Evolutionary conservation across 2,329 filamentous ascomycete genomes (phyloP), one percentile per base, ranked within the genome.

Genomic region (Claviceps pazoutovae): DNA sequence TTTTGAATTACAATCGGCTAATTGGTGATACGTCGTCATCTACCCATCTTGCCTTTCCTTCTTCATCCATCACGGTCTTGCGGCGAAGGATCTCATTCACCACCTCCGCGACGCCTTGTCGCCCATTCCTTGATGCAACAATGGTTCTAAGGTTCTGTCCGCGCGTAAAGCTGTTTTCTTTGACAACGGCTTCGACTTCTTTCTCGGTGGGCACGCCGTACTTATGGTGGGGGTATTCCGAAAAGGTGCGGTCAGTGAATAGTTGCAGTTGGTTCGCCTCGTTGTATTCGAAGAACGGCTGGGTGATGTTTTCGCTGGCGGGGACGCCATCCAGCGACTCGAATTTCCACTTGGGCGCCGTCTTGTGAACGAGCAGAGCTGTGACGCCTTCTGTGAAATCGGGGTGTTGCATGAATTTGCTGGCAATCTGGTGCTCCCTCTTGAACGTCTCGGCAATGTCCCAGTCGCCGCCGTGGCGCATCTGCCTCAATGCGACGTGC

Each of bases 311-410:
- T 19, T 78, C 72, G 46, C 72, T 64, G 16, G 66, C 62, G 16
- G 73, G 66, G 51, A 95, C 79, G 39, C 84, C 82, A n/a, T 80
- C 74, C 2, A 97, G 74, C 6, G 76, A 80, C 44, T 78, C 75
- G 4, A 89, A 90, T 56, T 84, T 68, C 93, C 93, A 98, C 55
- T 75, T 71, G 1, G 90, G 86, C 21, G 74, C 73, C 57, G 70
- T 59, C 69, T 88, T 88, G 62, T 80, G 76, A 60, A 93, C 78
- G 42, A 98, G 76, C 48, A 84, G 78, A 23, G 88, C 84, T 49
- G 80, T 80, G n/a, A 98, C 91, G 51, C 93, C 93, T 69, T 95
- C 88, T 44, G 82, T 82, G 63, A 98, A 98, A 68, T 98, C 93
- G 4, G 80, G 85, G 65, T 93, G 84, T 52, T 76, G 75, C 91